Conservation (phyloP, 805 yeast species). For the Pichia exigua region DNA sequence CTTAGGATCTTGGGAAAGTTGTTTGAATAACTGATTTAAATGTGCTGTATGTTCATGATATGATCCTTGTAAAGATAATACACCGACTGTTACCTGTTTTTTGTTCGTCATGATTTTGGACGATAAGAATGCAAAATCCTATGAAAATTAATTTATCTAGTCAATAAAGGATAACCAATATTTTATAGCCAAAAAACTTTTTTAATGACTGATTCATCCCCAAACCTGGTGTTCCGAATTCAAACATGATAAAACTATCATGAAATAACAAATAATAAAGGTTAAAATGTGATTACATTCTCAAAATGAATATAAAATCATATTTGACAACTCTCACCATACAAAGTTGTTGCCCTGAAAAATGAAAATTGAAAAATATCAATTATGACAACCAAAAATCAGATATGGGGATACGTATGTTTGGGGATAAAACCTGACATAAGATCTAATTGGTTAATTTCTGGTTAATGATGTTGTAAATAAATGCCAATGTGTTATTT, state of each 20-base stretch:
- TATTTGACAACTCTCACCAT: neutral
- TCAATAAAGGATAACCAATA: neutral
- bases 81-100: constrained; percentile 41
- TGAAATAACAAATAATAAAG: neutral
- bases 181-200: neutral
- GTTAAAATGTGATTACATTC: neutral
- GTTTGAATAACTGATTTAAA: constrained; percentile 31
- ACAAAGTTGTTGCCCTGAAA: neutral
- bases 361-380: neutral
- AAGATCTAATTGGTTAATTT: neutral
- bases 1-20: constrained; percentile 22
- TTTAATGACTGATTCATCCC: neutral
- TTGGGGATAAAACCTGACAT: too few relatives aligned
- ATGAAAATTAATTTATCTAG: neutral
- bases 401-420: neutral
- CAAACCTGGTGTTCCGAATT: neutral
- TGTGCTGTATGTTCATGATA: constrained; percentile 58
- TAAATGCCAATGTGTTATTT: neutral
- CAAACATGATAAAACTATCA: too few relatives aligned
- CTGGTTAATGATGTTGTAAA: neutral
- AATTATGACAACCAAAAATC: neutral
- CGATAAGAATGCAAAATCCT: neutral
- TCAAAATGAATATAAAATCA: neutral
- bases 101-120: neutral
- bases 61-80: constrained; percentile 74